Evolutionary conservation across 1,284 basidiomycete species (phyloP).

Genomic region (Rhodotorula sp.): DNA sequence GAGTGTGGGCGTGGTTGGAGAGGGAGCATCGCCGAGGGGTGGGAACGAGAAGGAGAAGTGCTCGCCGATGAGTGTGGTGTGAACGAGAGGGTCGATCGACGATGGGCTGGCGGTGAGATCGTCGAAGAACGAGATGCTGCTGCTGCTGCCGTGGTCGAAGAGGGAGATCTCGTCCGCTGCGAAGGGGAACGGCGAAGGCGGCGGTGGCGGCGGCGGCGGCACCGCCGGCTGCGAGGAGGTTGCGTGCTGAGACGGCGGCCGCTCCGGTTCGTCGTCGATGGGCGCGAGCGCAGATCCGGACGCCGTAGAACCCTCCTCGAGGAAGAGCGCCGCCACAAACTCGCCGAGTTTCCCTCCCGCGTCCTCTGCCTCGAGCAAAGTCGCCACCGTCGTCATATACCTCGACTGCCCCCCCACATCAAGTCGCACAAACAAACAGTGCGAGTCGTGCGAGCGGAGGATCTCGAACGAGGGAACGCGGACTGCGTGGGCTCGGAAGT

Average conservation of each 20-base stretch:
- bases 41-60: slow-evolving; percentile 9
- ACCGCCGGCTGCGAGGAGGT: not conserved
- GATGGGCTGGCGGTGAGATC: slow-evolving; percentile 7
- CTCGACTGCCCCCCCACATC: slow-evolving; percentile 17
- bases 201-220: not conserved
- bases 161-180: not conserved
- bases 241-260: too few relatives aligned
- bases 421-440: slow-evolving; percentile 18
- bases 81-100: slow-evolving; percentile 20
- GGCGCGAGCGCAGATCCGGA: not conserved
- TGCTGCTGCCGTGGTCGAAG: not conserved
- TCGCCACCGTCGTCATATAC: slow-evolving; percentile 19
- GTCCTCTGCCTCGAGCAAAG: not conserved
- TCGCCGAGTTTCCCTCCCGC: slow-evolving; percentile 8
- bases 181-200: slow-evolving; percentile 26
- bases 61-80: not conserved
- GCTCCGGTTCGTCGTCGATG: not conserved
- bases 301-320: too few relatives aligned
- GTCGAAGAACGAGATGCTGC: not conserved
- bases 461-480: not conserved
- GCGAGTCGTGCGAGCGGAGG: not conserved
- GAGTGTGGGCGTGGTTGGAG: not conserved
- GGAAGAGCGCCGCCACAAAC: slow-evolving; percentile 3
- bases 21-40: not conserved
- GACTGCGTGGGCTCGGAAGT: slow-evolving; percentile 7